Percentiles rank a stretch among this genome's conserved stretches.
These are phyloP conservation scores for Alternaria novae-zelandiae DNA, from an alignment of 2,329 filamentous ascomycete species.

Conservation along the genomic window DNA sequence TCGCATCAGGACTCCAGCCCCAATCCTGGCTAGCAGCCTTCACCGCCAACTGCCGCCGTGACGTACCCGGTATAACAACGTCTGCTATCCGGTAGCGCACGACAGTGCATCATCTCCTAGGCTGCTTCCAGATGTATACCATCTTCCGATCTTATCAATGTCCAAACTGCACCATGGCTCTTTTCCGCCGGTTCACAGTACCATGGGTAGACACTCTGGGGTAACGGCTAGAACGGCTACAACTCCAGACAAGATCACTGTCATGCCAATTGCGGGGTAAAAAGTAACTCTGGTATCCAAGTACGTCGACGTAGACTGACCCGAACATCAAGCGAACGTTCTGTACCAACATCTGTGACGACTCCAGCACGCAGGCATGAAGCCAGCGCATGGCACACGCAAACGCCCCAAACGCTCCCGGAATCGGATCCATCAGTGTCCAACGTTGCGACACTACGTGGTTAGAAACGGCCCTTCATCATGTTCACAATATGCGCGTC, in stretches of 20 bases:
- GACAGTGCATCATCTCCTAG: neutral
- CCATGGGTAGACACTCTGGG: conserved; percentile 4
- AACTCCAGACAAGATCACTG: neutral
- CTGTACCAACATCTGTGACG: neutral
- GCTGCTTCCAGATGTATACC: neutral
- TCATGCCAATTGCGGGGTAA: neutral
- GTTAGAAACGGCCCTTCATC: neutral
- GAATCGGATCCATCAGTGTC: neutral
- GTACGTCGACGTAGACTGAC: neutral
- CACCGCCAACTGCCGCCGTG: conserved; percentile 6
- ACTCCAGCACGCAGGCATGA: neutral
- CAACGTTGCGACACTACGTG: neutral
- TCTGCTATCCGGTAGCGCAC: neutral
- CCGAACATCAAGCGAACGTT: neutral
- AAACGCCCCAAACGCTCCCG: neutral
- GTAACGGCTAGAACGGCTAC: neutral
- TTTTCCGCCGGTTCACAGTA: neutral
- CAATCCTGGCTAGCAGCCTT: conserved; percentile 19
- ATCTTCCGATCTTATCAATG: neutral
- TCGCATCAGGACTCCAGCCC: conserved; percentile 18
- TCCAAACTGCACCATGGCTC: neutral
- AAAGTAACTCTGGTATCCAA: neutral
- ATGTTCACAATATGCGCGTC: neutral
- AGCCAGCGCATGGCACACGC: neutral
- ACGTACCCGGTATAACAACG: conserved; percentile 1